Evolutionary conservation across 2,329 filamentous ascomycete species (phyloP), one percentile per base, ranked within the genome.

Genomic region (Ascochyta lentis): DNA sequence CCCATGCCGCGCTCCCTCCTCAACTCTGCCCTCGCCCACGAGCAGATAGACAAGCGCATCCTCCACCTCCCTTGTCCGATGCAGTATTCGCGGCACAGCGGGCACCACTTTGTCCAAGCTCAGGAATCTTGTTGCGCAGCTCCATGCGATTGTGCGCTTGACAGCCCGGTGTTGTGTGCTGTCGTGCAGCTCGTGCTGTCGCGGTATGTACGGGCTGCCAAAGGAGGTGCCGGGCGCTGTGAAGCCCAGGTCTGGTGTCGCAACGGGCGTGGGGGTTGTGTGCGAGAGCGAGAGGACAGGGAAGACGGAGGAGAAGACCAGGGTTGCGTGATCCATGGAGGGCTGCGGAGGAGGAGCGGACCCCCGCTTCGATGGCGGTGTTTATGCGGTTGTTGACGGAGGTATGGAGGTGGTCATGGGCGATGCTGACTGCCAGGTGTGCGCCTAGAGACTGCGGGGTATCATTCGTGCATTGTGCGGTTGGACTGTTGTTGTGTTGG

Each of bases 301-400:
- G 60, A 82, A 82, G 56, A 82, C 73, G 33, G 79, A 79, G 34
- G 71, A 68, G 70, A 81, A 79, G 60, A 78, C 65, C 41, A 70
- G 66, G 45, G 63, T 70, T 35, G 61, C 58, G 59, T 74, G 68
- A 54, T 76, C 70, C 73, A 76, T 76, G 39, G 62, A 27, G 34
- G 22, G 19, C 24, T 41, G 45, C 56, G 58, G 61, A 61, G 55
- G 58, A 56, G 50, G 40, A 53, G 57, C 46, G 49, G 53, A 59
- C 59, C 64, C 64, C 67, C 61, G 49, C 66, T 60, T 52, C 39
- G 49, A 45, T 37, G 42, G 58, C 58, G 40, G 45, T 54, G 60
- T 58, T 54, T 54, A 54, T 42, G 45, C 26, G 22, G 22, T 26
- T 24, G 43, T 47, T 33, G 49, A 9, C 19, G 44, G 13, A 31